Percentiles rank a stretch among this genome's conserved stretches.
These are phyloP conservation scores for Datura wrightii DNA, from an alignment of 257 asterid species.

Conservation along the genomic window DNA sequence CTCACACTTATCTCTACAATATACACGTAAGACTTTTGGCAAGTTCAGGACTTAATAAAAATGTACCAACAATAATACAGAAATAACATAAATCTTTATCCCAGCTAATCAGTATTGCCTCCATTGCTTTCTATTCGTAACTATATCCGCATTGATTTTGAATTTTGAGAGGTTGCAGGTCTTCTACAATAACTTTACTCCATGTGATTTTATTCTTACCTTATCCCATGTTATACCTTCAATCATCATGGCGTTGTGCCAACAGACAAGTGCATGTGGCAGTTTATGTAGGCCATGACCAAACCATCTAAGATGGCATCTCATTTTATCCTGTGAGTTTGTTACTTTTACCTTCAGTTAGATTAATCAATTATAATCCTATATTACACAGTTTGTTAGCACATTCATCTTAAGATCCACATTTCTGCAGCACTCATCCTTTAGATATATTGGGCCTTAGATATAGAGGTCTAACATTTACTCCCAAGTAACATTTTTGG, in stretches of 20 bases:
- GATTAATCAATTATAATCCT: neutral
- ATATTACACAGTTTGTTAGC: neutral
- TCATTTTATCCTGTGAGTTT: neutral
- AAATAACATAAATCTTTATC: neutral
- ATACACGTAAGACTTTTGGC: neutral
- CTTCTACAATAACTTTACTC: neutral
- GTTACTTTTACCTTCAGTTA: neutral
- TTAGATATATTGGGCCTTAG: neutral
- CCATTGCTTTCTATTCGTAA: neutral
- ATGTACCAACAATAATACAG: neutral
- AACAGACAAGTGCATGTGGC: neutral
- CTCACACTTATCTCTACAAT: neutral
- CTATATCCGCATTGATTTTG: neutral
- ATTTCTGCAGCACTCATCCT: neutral
- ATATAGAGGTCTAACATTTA: neutral
- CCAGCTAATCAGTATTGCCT: neutral
- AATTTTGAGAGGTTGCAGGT: neutral
- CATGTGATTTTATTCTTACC: neutral
- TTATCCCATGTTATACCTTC: conserved; percentile 10
- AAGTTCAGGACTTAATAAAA: neutral
- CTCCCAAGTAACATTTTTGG: neutral
- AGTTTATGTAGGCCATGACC: neutral
- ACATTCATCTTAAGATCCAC: neutral
- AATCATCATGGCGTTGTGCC: neutral
- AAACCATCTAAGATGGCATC: neutral